Evolutionary conservation across 352 stramenopile genomes (phyloP).

Genomic region (Peronospora belbahrii): DNA sequence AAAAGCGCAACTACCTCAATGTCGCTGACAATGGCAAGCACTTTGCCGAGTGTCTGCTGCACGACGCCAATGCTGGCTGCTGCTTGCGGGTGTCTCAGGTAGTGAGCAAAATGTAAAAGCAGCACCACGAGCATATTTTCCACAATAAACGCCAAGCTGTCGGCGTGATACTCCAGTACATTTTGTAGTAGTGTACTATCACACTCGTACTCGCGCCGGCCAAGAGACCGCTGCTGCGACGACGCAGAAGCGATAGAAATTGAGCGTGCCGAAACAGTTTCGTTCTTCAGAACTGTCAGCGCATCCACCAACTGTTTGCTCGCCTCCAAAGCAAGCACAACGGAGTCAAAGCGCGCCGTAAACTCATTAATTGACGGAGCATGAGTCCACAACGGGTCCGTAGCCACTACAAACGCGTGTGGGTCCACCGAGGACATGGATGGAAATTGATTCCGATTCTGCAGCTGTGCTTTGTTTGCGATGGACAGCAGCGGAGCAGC

Average conservation of each 20-base stretch:
- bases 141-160: constrained; percentile 66
- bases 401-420: constrained; percentile 43
- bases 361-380: constrained; percentile 58
- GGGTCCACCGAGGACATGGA: constrained; percentile 44
- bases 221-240: constrained; percentile 19
- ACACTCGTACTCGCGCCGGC: constrained; percentile 29
- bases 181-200: constrained; percentile 38
- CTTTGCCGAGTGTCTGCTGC: constrained; percentile 57
- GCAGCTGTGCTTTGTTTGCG: constrained; percentile 27
- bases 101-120: constrained; percentile 64
- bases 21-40: constrained; percentile 49
- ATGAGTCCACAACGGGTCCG: constrained; percentile 53
- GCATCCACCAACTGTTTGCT: constrained; percentile 37
- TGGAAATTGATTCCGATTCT: constrained; percentile 33
- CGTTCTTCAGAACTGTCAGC: constrained; percentile 17
- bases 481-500: constrained; percentile 44
- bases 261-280: constrained; percentile 9
- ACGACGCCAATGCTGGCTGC: constrained; percentile 19
- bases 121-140: constrained; percentile 76
- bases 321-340: constrained; percentile 38
- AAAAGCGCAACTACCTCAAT: constrained; percentile 47
- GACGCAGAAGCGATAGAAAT: constrained; percentile 13
- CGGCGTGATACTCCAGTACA: constrained; percentile 67
- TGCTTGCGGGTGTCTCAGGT: constrained; percentile 30
- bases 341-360: constrained; percentile 43